These are phyloP conservation scores for Geotrichum restrictum DNA, from an alignment of 1,139 yeast species.

Conservation along the genomic window DNA sequence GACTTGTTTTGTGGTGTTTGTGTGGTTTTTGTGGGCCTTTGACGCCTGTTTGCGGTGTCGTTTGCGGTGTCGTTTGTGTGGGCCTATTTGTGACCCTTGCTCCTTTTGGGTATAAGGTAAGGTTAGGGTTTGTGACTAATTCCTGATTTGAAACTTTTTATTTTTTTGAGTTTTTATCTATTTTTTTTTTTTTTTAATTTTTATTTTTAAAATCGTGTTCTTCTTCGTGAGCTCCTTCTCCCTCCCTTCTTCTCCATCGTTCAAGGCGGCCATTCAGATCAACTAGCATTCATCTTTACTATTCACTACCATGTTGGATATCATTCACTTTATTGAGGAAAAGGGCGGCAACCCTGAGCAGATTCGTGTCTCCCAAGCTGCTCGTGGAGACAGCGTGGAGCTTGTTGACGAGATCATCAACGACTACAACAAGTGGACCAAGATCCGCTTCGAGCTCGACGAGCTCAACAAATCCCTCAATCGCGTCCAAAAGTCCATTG, in stretches of 20 bases:
- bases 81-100: too few relatives aligned
- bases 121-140: constrained; percentile 9
- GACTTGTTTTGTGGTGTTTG: too few relatives aligned
- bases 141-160: neutral
- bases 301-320: constrained; percentile 66
- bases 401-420: constrained; percentile 89
- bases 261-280: neutral
- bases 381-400: constrained; percentile 93
- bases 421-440: constrained; percentile 90
- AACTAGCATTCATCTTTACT: neutral
- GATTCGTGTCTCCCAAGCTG: constrained; percentile 82
- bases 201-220: too few relatives aligned
- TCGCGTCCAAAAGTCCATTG: constrained; percentile 87
- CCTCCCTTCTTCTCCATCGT: neutral
- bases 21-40: too few relatives aligned
- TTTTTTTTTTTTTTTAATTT: too few relatives aligned
- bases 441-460: constrained; percentile 86
- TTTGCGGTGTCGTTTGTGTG: too few relatives aligned
- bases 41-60: neutral
- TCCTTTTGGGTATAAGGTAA: too few relatives aligned
- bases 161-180: too few relatives aligned
- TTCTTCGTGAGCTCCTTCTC: neutral
- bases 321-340: constrained; percentile 84
- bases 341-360: constrained; percentile 94
- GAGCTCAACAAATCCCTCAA: constrained; percentile 82